Conservation (phyloP, 148 eudicot species). For the Fagopyrum homotropicum region DNA sequence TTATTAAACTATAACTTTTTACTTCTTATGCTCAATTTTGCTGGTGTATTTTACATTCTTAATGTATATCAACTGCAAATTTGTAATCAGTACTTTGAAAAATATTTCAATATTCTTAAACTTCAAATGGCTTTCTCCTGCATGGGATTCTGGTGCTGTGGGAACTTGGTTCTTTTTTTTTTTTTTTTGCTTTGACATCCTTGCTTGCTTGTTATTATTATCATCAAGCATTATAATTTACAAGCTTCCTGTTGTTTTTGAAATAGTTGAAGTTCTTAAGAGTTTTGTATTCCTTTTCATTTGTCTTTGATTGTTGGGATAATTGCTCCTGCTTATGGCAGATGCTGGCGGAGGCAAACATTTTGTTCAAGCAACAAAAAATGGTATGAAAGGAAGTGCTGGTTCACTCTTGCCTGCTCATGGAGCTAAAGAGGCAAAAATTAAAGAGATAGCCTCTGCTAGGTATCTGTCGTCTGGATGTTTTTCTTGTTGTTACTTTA, state of each 20-base stretch:
- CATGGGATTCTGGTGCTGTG: background rate
- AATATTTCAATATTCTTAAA: background rate
- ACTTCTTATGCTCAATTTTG: background rate
- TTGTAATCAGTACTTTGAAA: background rate
- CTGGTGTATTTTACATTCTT: background rate
- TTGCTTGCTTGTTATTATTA: slow-evolving; percentile 1
- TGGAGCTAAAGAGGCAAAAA: slow-evolving; percentile 32
- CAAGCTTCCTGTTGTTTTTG: background rate
- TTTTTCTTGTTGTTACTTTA: background rate
- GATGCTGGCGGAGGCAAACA: slow-evolving; percentile 50
- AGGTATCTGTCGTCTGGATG: slow-evolving; percentile 31
- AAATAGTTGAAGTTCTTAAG: background rate
- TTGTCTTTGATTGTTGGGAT: slow-evolving; percentile 7
- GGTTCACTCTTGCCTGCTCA: slow-evolving; percentile 21
- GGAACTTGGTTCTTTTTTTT: background rate
- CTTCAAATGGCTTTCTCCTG: background rate
- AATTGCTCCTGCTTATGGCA: slow-evolving; percentile 14
- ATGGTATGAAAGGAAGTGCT: slow-evolving; percentile 28
- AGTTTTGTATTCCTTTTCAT: background rate
- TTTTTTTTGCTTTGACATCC: background rate
- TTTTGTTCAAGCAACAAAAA: slow-evolving; percentile 40
- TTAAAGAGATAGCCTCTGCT: slow-evolving; percentile 22
- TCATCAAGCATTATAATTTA: background rate
- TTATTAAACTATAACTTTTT: background rate
- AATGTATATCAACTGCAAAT: background rate